Base-by-base conservation (phyloP, 805 yeast species). In the Kockiozyma suomiensis region DNA sequence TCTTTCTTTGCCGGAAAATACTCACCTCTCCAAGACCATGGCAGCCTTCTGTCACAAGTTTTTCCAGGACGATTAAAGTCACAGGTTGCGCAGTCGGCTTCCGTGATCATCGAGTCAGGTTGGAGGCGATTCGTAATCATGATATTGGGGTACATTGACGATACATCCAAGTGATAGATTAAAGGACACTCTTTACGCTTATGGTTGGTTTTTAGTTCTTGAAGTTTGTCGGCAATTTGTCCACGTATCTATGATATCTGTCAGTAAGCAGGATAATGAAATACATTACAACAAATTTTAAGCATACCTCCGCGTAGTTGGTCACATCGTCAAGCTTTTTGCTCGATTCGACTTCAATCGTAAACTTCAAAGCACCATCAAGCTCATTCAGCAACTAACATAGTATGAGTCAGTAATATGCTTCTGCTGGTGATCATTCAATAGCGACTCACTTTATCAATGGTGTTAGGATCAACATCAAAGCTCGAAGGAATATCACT, bases 1-100 rank as follows among this genome's bases (percentile, higher is more conserved):
- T 87, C 91, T 82, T 84, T 85, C 71, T 89, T 86, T 0, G 97
- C 90, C 0, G 99, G 98, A 66, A 80, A 88, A 69, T 80, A 96
- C 69, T 94, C 99, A 54, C 98, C 99, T 78, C 99, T 85, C 98
- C 99, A 94, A 5, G 96, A 81, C 99, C 99, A 94, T 0, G 92
- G 88, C 56, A 94, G 75, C 56, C 93, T 78, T 70, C 99, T 79
- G 69, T 93, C 99, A 77, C 99, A 94, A 10, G 80, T 81, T 70
- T 94, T 94, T 4, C 96, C 97, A 0, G 97, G 98, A 58, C 97
- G 79, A 72, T 94, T 94, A 76, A 91, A 96, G 69, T 94, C 99
- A 77, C 99, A 96, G 43, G 96, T 85, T 0, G 99, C 98, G 76
- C 99, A 96, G 70, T 91, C 97, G 68, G 89, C 89, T 70, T 93